These are phyloP conservation scores for Cryptosporidium viatorum DNA, from an alignment of 169 alveolate genomes.

Conservation along the genomic window DNA sequence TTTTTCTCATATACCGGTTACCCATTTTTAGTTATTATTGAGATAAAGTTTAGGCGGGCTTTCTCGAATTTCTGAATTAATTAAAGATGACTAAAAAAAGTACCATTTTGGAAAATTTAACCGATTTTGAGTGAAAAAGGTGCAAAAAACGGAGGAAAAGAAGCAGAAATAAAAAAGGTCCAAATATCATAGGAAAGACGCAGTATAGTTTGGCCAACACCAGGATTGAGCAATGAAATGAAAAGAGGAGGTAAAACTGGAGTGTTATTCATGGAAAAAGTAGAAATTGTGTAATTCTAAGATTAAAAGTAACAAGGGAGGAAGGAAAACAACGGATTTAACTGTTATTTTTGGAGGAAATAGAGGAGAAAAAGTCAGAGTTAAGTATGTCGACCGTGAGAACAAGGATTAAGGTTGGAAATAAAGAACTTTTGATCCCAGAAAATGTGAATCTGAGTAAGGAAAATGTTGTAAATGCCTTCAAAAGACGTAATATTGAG, in stretches of 20 bases:
- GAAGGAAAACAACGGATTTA: neutral
- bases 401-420: slow-evolving; percentile 24
- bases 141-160: neutral
- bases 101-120: too few relatives aligned
- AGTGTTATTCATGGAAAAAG: neutral
- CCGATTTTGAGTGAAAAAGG: neutral
- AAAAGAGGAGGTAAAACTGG: neutral
- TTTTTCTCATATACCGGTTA: neutral
- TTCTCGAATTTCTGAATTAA: neutral
- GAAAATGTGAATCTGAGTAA: slow-evolving; percentile 25
- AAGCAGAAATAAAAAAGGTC: neutral
- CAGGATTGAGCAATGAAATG: neutral
- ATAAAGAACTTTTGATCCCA: slow-evolving; percentile 13
- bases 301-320: neutral
- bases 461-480: slow-evolving; percentile 28
- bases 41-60: neutral
- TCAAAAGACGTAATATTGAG: slow-evolving; percentile 77
- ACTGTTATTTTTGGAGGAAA: neutral
- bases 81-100: neutral
- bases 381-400: slow-evolving; percentile 1
- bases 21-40: neutral
- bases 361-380: neutral
- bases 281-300: neutral
- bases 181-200: neutral
- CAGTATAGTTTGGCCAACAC: neutral